These are phyloP conservation scores for Hymenoscyphus fraxineus DNA, from an alignment of 2,329 filamentous ascomycete species.

Conservation along the genomic window DNA sequence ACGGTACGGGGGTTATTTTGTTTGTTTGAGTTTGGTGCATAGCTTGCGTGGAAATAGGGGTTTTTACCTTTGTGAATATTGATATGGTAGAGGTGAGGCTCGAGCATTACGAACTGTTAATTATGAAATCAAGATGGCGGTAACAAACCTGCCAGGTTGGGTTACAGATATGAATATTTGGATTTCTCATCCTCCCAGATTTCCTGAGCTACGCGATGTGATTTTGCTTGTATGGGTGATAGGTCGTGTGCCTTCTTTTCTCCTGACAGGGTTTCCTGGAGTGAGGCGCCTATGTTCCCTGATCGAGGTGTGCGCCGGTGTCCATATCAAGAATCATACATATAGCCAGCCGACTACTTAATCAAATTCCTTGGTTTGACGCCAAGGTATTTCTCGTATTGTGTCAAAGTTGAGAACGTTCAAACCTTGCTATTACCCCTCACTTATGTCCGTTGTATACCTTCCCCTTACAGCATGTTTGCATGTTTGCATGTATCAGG, in stretches of 20 bases:
- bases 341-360: background rate
- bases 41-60: conserved; percentile 5
- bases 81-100: background rate
- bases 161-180: background rate
- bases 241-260: no score
- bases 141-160: background rate
- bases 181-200: background rate
- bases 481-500: no score
- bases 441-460: background rate
- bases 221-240: background rate
- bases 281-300: background rate
- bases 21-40: conserved; percentile 4
- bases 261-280: background rate
- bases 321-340: background rate
- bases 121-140: conserved; percentile 1
- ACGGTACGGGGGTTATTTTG: background rate
- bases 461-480: background rate
- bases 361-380: background rate
- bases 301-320: background rate
- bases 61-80: background rate
- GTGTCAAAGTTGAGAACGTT: background rate
- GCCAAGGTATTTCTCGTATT: background rate
- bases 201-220: background rate
- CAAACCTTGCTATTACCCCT: background rate
- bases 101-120: background rate